Evolutionary conservation across 345 rosid genomes (phyloP), one percentile per base, ranked within the genome.

Genomic region (Syzygium aqueum): DNA sequence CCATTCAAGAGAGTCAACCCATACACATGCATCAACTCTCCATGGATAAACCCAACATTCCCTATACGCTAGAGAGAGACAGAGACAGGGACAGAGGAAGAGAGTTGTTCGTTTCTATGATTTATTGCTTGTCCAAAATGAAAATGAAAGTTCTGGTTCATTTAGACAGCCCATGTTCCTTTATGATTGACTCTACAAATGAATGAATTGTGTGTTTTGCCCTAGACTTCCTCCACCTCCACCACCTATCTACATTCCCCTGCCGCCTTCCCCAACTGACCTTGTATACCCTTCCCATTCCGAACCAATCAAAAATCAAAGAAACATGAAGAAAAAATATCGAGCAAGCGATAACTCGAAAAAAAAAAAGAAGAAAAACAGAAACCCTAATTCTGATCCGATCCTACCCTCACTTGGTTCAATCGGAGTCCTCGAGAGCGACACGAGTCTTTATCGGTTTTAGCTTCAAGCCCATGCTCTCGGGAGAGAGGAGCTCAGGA

Each of bases 381-480:
- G 19, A 86, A n/a, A 49, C 37, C 3, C 23, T 21, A 30, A 27
- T 43, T 33, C 85, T n/a, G 28, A 25, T 28, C 5, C 27, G 9
- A 65, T 57, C 85, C 86, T 54, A 40, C 17, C 10, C 10, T 28
- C 65, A 27, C 49, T 78, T 40, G 50, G 46, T 28, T 87, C 84
- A 67, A 25, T 84, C 65, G 22, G 37, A 52, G 77, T 54, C 91
- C 85, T 88, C 89, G 33, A 88, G 89, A 3, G 93, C 49, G 65
- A 90, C 52, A 8, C 98, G 93, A 51, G 99, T 98, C 92, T 94
- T 98, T 90, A 98, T 98, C 22, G 99, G 99, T 92, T 96, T 98
- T 25, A 98, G 94, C 94, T 98, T 98, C 94, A 98, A 89, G 7
- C 99, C 99, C 99, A 98, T 96, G 94, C 97, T 97, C 91, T 96